Conservation (phyloP, 169 alveolate species). For the Cryptosporidium muris region DNA sequence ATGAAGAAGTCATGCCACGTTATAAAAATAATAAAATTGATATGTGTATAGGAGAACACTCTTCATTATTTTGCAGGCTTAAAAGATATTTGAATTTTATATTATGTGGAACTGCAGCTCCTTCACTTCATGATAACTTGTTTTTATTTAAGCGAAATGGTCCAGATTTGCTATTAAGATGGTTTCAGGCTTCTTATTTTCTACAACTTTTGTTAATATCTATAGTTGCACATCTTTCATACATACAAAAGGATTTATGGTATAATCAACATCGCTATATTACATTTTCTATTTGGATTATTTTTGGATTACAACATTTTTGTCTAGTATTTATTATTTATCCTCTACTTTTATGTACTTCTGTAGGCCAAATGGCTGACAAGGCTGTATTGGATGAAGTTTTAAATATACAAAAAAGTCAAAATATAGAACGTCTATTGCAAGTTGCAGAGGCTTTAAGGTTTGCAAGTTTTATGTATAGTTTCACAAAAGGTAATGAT, state of each 20-base stretch:
- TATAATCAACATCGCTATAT: slow-evolving; percentile 25
- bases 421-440: slow-evolving; percentile 33
- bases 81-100: slow-evolving; percentile 16
- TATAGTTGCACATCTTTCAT: slow-evolving; percentile 54
- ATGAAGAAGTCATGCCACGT: slow-evolving; percentile 67
- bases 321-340: slow-evolving; percentile 50
- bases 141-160: slow-evolving; percentile 57
- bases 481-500: slow-evolving; percentile 31
- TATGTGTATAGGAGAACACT: slow-evolving; percentile 1
- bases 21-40: slow-evolving; percentile 15
- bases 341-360: slow-evolving; percentile 57
- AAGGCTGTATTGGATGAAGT: slow-evolving; percentile 49
- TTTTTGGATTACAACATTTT: slow-evolving; percentile 49
- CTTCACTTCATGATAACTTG: slow-evolving; percentile 59
- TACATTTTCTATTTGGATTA: slow-evolving; percentile 58
- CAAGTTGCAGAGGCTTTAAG: slow-evolving; percentile 60
- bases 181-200: slow-evolving; percentile 69
- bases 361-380: slow-evolving; percentile 71
- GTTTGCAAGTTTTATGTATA: slow-evolving; percentile 40
- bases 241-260: slow-evolving; percentile 60
- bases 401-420: slow-evolving; percentile 51
- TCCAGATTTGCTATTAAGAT: slow-evolving; percentile 41
- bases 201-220: slow-evolving; percentile 55
- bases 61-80: slow-evolving; percentile 9
- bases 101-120: slow-evolving; percentile 48